These are phyloP conservation scores for Agaricus bisporus DNA, from an alignment of 768 basidiomycete species.

Conservation along the genomic window DNA sequence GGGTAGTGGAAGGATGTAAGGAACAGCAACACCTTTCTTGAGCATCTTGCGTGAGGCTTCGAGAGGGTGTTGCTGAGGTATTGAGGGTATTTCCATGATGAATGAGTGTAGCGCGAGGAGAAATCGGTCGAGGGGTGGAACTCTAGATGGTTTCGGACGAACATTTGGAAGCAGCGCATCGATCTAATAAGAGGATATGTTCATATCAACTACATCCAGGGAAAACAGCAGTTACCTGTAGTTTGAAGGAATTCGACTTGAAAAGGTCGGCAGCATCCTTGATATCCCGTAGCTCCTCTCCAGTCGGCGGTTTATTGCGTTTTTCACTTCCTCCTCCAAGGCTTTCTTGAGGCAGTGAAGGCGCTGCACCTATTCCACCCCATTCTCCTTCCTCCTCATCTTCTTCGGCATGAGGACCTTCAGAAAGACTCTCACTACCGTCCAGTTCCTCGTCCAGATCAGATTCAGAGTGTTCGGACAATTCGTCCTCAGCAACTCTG, in stretches of 20 bases:
- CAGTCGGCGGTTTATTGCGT: slow-evolving; percentile 52
- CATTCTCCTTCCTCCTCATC: slow-evolving; percentile 10
- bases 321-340: slow-evolving; percentile 18
- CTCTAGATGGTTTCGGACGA: slow-evolving; percentile 54
- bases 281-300: slow-evolving; percentile 63
- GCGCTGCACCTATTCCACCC: slow-evolving; percentile 3
- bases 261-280: slow-evolving; percentile 73
- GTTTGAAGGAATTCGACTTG: slow-evolving; percentile 75
- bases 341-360: neutral
- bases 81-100: slow-evolving; percentile 51
- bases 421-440: slow-evolving; percentile 3
- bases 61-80: slow-evolving; percentile 59
- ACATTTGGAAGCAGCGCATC: slow-evolving; percentile 76
- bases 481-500: slow-evolving; percentile 5
- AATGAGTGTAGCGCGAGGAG: slow-evolving; percentile 63
- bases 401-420: neutral
- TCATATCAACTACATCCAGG: neutral
- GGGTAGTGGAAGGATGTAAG: slow-evolving; percentile 65
- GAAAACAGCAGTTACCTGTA: slow-evolving; percentile 50
- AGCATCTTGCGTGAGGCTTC: slow-evolving; percentile 51
- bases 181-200: slow-evolving; percentile 41
- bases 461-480: slow-evolving; percentile 1
- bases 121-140: slow-evolving; percentile 58
- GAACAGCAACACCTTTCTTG: slow-evolving; percentile 53
- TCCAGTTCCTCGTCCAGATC: slow-evolving; percentile 9